Percentiles rank a stretch among this genome's conserved stretches.
Evolutionary conservation across 208 protist genomes (phyloP).

Genomic region (Novymonas esmeraldas): DNA sequence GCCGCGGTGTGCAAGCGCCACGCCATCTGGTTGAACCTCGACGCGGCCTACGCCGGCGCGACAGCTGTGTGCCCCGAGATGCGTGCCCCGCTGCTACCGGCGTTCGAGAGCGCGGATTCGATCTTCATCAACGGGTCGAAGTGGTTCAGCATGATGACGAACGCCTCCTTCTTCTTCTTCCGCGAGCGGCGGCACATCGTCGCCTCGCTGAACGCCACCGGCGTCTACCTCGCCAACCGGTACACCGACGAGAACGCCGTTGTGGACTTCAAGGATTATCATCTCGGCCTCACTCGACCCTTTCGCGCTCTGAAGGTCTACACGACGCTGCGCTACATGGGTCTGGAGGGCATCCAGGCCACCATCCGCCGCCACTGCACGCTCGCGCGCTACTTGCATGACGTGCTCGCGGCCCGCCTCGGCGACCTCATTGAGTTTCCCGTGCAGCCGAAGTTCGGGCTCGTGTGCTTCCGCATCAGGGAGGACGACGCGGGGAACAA

Average conservation of each 20-base stretch:
- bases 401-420: constrained; percentile 12
- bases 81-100: constrained; percentile 35
- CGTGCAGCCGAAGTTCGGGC: constrained; percentile 40
- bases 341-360: constrained; percentile 51
- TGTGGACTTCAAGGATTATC: constrained; percentile 74
- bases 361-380: constrained; percentile 47
- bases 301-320: constrained; percentile 75
- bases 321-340: constrained; percentile 58
- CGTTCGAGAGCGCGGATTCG: constrained; percentile 38
- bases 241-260: constrained; percentile 37
- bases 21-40: constrained; percentile 66
- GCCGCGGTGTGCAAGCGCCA: constrained; percentile 31
- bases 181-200: constrained; percentile 46
- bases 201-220: constrained; percentile 42
- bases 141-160: constrained; percentile 55
- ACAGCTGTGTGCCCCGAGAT: constrained; percentile 60
- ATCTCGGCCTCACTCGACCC: constrained; percentile 58
- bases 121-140: constrained; percentile 69
- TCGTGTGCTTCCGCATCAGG: constrained; percentile 46
- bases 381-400: constrained; percentile 44
- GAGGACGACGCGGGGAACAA: constrained; percentile 29
- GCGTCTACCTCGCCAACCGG: constrained; percentile 50
- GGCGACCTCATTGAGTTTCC: constrained; percentile 30
- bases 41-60: constrained; percentile 62
- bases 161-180: constrained; percentile 55